Percentiles rank a stretch among this genome's conserved stretches.
Conservation (phyloP, 2,329 filamentous ascomycete species). For the Pyricularia sp. region DNA sequence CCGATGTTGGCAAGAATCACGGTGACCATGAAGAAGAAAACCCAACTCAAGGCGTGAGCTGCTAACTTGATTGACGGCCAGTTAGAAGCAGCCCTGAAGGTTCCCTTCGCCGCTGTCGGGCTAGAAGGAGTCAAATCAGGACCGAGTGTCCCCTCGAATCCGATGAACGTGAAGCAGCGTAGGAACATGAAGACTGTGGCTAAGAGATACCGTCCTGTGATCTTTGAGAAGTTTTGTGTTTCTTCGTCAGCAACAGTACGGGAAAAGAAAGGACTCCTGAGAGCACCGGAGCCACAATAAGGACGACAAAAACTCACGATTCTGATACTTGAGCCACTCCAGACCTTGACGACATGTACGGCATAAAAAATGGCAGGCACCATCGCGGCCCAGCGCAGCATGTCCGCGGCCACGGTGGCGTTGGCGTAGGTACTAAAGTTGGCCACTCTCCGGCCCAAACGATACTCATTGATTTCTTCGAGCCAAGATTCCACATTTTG, state of each 20-base stretch:
- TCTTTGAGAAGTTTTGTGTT: slow-evolving; percentile 8
- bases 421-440: background rate
- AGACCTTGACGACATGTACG: background rate
- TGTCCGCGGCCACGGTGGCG: background rate
- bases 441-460: background rate
- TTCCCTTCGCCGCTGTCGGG: background rate
- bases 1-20: slow-evolving; percentile 15
- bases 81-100: background rate
- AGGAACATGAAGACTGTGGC: slow-evolving; percentile 21
- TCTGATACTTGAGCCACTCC: background rate
- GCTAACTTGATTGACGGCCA: background rate
- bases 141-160: slow-evolving; percentile 6
- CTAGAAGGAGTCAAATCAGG: background rate
- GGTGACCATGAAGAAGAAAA: slow-evolving; percentile 13
- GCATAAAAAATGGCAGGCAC: background rate
- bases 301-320: background rate
- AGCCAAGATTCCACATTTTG: background rate
- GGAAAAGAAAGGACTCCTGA: background rate
- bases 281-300: background rate
- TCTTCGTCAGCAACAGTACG: background rate
- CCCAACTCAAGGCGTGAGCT: slow-evolving; percentile 9
- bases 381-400: background rate
- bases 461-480: background rate
- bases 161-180: slow-evolving; percentile 12
- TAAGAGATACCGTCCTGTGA: slow-evolving; percentile 23